These are phyloP conservation scores for Cantharellus cinnabarinus DNA, from an alignment of 768 basidiomycete genomes.

Conservation along the genomic window DNA sequence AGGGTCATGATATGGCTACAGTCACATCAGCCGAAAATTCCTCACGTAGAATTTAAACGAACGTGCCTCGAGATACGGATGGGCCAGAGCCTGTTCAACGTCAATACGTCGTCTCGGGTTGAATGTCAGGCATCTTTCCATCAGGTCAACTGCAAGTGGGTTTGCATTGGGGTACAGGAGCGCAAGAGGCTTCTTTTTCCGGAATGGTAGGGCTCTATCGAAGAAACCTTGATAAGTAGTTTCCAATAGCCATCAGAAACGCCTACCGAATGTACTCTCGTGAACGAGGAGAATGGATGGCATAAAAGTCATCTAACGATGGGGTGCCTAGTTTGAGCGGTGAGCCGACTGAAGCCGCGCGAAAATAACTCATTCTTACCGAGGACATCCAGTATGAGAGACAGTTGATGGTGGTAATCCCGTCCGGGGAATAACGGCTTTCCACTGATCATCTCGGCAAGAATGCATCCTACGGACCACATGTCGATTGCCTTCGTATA, in stretches of 20 bases:
- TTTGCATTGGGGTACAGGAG: constrained; percentile 82
- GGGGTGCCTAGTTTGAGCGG: constrained; percentile 64
- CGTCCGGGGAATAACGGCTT: constrained; percentile 94
- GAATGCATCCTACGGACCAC: constrained; percentile 71
- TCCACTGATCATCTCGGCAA: constrained; percentile 89
- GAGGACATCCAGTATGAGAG: constrained; percentile 86
- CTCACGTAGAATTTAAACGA: not conserved
- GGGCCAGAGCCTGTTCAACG: constrained; percentile 67
- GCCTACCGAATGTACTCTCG: constrained; percentile 69
- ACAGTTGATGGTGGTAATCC: constrained; percentile 83
- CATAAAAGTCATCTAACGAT: constrained; percentile 92
- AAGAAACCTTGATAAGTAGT: not conserved
- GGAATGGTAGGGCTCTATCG: constrained; percentile 56
- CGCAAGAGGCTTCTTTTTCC: constrained; percentile 65
- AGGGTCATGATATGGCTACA: constrained; percentile 69
- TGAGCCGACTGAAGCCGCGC: constrained; percentile 65
- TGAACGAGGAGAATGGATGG: constrained; percentile 78
- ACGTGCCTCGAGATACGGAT: constrained; percentile 66
- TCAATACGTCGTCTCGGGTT: constrained; percentile 75
- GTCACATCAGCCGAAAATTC: not conserved
- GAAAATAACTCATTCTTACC: constrained; percentile 31
- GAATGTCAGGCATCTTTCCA: constrained; percentile 67
- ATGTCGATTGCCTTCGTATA: constrained; percentile 81
- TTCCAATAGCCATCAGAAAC: not conserved
- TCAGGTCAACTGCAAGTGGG: constrained; percentile 47